Percentiles rank a stretch among this genome's conserved stretches.
phyloP scores from a whole-genome alignment of 805 yeast species.

The Cyberlindnera subsufficiens region DNA sequence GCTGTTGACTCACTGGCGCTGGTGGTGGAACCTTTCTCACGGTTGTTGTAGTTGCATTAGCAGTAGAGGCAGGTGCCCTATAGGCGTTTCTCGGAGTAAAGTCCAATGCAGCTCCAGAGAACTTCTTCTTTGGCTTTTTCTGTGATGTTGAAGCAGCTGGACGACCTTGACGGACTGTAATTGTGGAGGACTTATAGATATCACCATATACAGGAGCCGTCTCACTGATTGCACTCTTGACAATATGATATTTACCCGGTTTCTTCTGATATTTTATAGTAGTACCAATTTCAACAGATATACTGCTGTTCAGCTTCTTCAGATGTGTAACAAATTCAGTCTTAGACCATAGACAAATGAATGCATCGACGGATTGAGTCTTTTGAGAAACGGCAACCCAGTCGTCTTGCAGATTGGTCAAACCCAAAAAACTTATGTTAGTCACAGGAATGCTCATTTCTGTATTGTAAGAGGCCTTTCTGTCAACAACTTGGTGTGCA shows the following conservation, averaged over 20 bases:
- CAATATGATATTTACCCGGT: conserved; percentile 71
- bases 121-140: conserved; percentile 64
- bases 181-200: conserved; percentile 80
- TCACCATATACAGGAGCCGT: conserved; percentile 67
- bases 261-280: conserved; percentile 83
- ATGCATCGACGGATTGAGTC: conserved; percentile 58
- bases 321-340: conserved; percentile 81
- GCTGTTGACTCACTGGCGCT: conserved; percentile 21
- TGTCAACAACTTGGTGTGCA: conserved; percentile 65
- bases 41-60: background rate
- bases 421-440: conserved; percentile 53
- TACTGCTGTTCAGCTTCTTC: conserved; percentile 50
- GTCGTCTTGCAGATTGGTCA: conserved; percentile 81
- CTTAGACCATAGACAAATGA: conserved; percentile 77
- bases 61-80: conserved; percentile 1
- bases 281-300: conserved; percentile 62
- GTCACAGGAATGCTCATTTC: conserved; percentile 61
- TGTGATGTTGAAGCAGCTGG: conserved; percentile 69
- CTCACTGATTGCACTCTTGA: conserved; percentile 60
- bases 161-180: conserved; percentile 72
- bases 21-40: conserved; percentile 24
- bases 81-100: conserved; percentile 24
- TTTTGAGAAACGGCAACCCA: conserved; percentile 65
- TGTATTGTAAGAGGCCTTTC: conserved; percentile 48
- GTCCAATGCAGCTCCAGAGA: conserved; percentile 20